Evolutionary conservation across 345 rosid genomes (phyloP).

Genomic region (Aquilaria sinensis): DNA sequence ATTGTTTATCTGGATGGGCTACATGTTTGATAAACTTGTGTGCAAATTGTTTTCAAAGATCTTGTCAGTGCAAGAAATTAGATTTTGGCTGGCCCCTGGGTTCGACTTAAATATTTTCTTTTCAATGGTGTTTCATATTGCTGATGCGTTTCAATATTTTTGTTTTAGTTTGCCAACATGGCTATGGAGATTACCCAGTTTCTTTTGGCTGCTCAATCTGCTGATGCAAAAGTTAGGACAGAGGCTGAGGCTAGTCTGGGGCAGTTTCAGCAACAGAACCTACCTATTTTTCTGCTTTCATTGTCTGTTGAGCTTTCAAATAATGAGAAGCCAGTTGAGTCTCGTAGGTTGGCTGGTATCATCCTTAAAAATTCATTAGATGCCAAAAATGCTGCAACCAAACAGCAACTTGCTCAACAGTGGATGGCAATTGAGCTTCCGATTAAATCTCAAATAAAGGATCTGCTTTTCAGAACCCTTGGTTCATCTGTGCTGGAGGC

Average conservation of each 20-base stretch:
- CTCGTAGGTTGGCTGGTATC: conserved; percentile 88
- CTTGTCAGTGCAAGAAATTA: background rate
- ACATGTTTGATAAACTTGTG: background rate
- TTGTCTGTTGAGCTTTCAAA: conserved; percentile 79
- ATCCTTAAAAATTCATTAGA: conserved; percentile 88
- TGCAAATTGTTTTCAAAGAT: background rate
- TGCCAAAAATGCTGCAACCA: conserved; percentile 66
- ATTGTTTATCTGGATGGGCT: background rate
- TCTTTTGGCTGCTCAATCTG: conserved; percentile 77
- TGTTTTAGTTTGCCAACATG: conserved; percentile 40
- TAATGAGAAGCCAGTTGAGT: conserved; percentile 68
- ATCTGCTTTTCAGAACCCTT: conserved; percentile 59
- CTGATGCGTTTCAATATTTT: background rate
- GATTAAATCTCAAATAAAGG: conserved; percentile 81
- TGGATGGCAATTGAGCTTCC: conserved; percentile 60
- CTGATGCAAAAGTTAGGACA: conserved; percentile 64
- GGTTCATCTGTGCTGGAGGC: conserved; percentile 66
- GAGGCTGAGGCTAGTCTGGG: conserved; percentile 69
- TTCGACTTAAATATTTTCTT: background rate
- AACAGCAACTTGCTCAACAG: conserved; percentile 64
- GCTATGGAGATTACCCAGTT: conserved; percentile 87
- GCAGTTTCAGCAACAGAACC: conserved; percentile 80
- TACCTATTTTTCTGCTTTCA: conserved; percentile 64
- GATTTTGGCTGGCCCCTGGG: background rate
- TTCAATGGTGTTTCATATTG: background rate